phyloP scores from a whole-genome alignment of 257 asterid species.

The Oldenlandia corymbosa region DNA sequence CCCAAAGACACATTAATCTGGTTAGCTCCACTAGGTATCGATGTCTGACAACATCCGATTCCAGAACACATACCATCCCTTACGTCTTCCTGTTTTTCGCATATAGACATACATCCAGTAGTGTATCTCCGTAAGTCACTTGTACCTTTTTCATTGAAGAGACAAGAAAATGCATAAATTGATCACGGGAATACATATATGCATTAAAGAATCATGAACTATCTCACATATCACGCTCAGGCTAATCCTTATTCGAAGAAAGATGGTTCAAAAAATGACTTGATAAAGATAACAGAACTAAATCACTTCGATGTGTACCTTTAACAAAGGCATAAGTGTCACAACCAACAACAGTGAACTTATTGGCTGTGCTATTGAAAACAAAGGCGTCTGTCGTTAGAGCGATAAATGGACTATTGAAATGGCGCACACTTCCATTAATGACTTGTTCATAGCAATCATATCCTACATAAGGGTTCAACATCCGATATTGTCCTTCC shows the following conservation, averaged over 20 bases:
- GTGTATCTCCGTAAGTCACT: neutral
- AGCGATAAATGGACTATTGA: neutral
- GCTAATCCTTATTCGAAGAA: no score
- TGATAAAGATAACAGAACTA: no score
- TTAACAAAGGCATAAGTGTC: slow-evolving; percentile 13
- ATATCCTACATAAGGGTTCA: slow-evolving; percentile 9
- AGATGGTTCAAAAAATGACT: no score
- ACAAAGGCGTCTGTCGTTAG: neutral
- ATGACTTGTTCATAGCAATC: slow-evolving; percentile 7
- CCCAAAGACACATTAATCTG: neutral
- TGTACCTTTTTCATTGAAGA: no score
- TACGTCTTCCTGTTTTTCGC: neutral
- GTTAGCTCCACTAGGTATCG: neutral
- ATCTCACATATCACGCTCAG: no score
- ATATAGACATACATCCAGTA: slow-evolving; percentile 34
- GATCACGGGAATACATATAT: no score
- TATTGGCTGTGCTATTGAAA: slow-evolving; percentile 21
- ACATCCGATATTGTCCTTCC: no score
- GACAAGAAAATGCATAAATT: no score
- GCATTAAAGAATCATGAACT: no score
- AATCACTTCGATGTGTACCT: no score
- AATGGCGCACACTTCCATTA: no score
- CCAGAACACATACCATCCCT: slow-evolving; percentile 15
- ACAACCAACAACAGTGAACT: slow-evolving; percentile 31
- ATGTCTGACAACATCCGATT: slow-evolving; percentile 3